Percentiles rank a stretch among this genome's conserved stretches.
phyloP scores from a whole-genome alignment of 148 eudicot species.

The Diospyros kaki region DNA sequence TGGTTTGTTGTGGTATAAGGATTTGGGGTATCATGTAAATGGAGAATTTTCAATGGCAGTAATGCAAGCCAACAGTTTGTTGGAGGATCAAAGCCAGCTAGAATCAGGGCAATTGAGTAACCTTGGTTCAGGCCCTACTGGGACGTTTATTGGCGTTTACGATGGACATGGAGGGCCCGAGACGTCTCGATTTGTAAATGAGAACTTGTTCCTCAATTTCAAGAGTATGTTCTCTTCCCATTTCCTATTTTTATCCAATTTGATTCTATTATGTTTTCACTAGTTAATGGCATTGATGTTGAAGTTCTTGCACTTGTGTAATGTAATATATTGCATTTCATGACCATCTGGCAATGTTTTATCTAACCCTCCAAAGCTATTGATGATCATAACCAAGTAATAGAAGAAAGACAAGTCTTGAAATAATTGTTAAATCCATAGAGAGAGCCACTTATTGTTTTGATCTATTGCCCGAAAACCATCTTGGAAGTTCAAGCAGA shows the following conservation, averaged over 20 bases:
- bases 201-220: constrained; percentile 43
- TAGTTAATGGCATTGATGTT: background rate
- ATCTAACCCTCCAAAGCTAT: no score
- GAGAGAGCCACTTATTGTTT: no score
- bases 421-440: no score
- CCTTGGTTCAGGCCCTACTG: constrained; percentile 43
- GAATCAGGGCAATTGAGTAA: constrained; percentile 65
- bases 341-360: no score
- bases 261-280: background rate
- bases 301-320: no score
- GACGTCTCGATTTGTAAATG: constrained; percentile 57
- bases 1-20: constrained; percentile 22
- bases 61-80: constrained; percentile 63
- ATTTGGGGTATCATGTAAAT: constrained; percentile 44
- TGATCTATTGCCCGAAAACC: no score
- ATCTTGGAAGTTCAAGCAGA: no score
- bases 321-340: no score
- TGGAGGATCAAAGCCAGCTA: constrained; percentile 79
- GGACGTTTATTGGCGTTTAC: constrained; percentile 83
- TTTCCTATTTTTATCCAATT: background rate
- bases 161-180: constrained; percentile 94
- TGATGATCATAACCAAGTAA: no score
- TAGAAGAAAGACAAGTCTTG: no score
- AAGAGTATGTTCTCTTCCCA: constrained; percentile 46
- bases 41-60: constrained; percentile 91